Conservation (phyloP, 2,329 filamentous ascomycete genomes). For the Aspergillus japonicus region DNA sequence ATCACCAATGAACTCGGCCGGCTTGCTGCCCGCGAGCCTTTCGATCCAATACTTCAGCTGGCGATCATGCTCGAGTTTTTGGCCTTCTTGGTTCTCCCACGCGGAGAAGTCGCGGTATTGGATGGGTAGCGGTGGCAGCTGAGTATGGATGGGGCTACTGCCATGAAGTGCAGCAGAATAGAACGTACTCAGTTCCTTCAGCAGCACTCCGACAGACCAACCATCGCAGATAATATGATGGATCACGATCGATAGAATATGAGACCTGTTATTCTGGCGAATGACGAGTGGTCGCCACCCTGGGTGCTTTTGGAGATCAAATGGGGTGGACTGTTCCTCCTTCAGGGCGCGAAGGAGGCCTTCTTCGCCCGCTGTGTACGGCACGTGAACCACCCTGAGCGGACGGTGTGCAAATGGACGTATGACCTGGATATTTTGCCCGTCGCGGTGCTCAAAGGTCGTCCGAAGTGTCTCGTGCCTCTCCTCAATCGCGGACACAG, state of each 20-base stretch:
- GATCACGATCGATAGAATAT: constrained; percentile 3
- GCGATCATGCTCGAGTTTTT: neutral
- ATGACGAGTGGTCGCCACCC: neutral
- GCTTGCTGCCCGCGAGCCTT: constrained; percentile 4
- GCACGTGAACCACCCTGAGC: neutral
- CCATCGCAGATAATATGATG: constrained; percentile 10
- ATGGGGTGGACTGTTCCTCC: constrained; percentile 2
- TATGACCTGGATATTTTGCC: neutral
- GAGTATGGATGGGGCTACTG: neutral
- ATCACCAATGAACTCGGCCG: constrained; percentile 7
- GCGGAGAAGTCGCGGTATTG: constrained; percentile 8
- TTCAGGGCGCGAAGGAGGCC: neutral
- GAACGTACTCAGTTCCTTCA: neutral
- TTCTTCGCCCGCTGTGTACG: neutral
- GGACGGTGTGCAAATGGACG: neutral
- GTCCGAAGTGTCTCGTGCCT: constrained; percentile 12
- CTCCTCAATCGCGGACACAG: neutral
- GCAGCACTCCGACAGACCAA: constrained; percentile 4
- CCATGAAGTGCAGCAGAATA: neutral
- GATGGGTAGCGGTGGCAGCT: neutral
- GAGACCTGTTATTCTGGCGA: neutral
- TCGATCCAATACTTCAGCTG: constrained; percentile 9
- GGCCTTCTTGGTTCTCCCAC: constrained; percentile 6
- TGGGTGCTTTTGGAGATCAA: neutral
- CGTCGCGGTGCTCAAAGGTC: neutral